Percentiles rank a stretch among this genome's conserved stretches.
Evolutionary conservation across 2,329 filamentous ascomycete genomes (phyloP).

Genomic region (Phaeosphaeriaceae sp.): DNA sequence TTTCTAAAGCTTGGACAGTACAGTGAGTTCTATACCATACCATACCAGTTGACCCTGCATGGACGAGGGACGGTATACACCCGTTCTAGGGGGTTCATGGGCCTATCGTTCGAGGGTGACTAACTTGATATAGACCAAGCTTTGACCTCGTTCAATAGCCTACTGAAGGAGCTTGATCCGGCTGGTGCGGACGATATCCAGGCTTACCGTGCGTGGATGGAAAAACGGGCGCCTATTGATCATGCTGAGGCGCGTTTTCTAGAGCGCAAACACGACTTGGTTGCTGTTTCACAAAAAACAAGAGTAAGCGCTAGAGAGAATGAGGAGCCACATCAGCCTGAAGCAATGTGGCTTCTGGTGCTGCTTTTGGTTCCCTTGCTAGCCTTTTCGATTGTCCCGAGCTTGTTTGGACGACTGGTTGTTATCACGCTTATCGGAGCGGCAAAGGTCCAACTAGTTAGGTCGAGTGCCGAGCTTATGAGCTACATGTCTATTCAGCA

Average conservation of each 20-base stretch:
- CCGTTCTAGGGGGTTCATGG: neutral
- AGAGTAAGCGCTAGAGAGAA: constrained; percentile 21
- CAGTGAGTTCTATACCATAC: constrained; percentile 53
- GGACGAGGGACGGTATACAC: neutral
- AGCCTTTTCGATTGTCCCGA: constrained; percentile 52
- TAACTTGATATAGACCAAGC: constrained; percentile 52
- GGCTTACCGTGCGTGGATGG: constrained; percentile 63
- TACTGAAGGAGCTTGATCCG: constrained; percentile 58
- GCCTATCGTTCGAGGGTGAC: constrained; percentile 7
- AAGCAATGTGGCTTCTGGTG: constrained; percentile 45
- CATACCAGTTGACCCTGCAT: neutral
- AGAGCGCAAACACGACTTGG: constrained; percentile 60
- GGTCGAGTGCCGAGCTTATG: constrained; percentile 42
- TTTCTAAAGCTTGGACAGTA: constrained; percentile 72
- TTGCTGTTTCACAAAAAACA: constrained; percentile 46
- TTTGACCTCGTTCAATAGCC: constrained; percentile 63
- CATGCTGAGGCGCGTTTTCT: constrained; percentile 67
- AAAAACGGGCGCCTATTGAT: constrained; percentile 61
- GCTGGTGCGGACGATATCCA: constrained; percentile 61
- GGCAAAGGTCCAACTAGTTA: constrained; percentile 43
- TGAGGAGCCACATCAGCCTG: constrained; percentile 28
- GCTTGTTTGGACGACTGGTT: constrained; percentile 49
- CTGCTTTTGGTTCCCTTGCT: constrained; percentile 50
- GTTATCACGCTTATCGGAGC: constrained; percentile 48
- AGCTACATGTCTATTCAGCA: constrained; percentile 46